Percentiles rank a stretch among this genome's conserved stretches.
Conservation (phyloP, 345 rosid species). For the Citrus sinensis region DVS_A1.0 CM039166.1:20104501-20105000, state of each 20-base stretch:
- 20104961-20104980: too few relatives aligned
- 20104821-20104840: background rate
- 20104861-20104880: too few relatives aligned
- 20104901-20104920: too few relatives aligned
- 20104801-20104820: background rate
- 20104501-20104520: background rate
- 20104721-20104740: background rate
- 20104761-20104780: background rate
- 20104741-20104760: background rate
- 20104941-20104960: too few relatives aligned
- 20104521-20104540: background rate
- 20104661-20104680: background rate
- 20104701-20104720: background rate
- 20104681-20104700: background rate
- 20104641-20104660: background rate
- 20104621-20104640: too few relatives aligned
- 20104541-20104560: background rate
- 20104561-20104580: background rate
- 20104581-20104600: background rate
- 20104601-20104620: background rate
- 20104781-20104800: background rate
- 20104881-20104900: too few relatives aligned
- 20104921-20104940: too few relatives aligned
- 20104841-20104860: too few relatives aligned
- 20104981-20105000: too few relatives aligned